phyloP scores from a whole-genome alignment of 2,329 filamentous ascomycete species.

The Ilyonectria robusta region DNA sequence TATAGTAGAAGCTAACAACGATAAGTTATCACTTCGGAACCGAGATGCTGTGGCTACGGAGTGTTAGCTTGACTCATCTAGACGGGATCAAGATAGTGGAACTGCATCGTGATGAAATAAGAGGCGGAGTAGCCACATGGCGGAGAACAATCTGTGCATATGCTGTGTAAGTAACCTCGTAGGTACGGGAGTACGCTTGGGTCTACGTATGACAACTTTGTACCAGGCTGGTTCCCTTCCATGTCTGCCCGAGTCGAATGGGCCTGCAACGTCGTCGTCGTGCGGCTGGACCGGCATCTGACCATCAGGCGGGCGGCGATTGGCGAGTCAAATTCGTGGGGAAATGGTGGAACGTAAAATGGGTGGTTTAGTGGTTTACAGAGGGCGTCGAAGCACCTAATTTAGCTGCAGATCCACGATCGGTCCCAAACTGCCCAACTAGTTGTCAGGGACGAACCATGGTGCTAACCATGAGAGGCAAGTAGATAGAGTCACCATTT shows the following conservation, averaged over 20 bases:
- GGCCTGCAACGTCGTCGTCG: constrained; percentile 7
- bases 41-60: constrained; percentile 3
- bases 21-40: constrained; percentile 20
- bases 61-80: constrained; percentile 4
- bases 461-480: constrained; percentile 2
- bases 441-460: not conserved
- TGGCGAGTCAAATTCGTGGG: constrained; percentile 38
- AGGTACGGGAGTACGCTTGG: constrained; percentile 5
- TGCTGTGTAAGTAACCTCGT: constrained; percentile 1
- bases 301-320: constrained; percentile 39
- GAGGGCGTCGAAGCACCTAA: not conserved
- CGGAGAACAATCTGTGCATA: constrained; percentile 7
- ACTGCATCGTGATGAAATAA: constrained; percentile 18
- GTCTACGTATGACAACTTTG: not conserved
- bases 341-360: constrained; percentile 2
- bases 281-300: constrained; percentile 39
- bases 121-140: constrained; percentile 12
- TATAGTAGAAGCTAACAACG: constrained; percentile 2
- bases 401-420: constrained; percentile 12
- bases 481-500: not conserved
- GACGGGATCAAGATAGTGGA: constrained; percentile 2
- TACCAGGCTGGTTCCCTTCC: not conserved
- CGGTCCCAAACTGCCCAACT: not conserved
- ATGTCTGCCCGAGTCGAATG: not conserved
- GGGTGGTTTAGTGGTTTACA: not conserved